Evolutionary conservation across 1,284 basidiomycete species (phyloP).

Genomic region (Xerocomus amazonicus): DNA sequence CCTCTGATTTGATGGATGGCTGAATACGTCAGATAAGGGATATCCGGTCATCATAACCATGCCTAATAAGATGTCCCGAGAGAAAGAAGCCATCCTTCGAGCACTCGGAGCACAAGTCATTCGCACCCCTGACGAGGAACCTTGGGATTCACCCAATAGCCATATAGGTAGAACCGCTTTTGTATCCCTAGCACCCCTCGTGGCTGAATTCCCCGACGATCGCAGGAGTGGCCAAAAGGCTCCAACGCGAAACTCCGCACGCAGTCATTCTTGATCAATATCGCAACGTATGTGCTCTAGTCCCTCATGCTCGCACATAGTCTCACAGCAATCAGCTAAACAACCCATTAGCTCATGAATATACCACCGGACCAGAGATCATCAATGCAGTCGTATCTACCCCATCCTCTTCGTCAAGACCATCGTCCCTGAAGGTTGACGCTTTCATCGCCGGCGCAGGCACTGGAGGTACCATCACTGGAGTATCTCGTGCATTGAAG

Average conservation of each 20-base stretch:
- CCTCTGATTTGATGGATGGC: slow-evolving; percentile 36
- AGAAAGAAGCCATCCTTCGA: slow-evolving; percentile 91
- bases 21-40: slow-evolving; percentile 85
- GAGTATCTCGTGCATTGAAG: slow-evolving; percentile 81
- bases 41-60: slow-evolving; percentile 92
- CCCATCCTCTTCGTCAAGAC: slow-evolving; percentile 49
- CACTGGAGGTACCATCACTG: slow-evolving; percentile 93
- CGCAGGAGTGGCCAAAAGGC: slow-evolving; percentile 76
- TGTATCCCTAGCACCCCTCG: slow-evolving; percentile 42
- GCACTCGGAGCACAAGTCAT: slow-evolving; percentile 93
- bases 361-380: slow-evolving; percentile 87
- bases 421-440: slow-evolving; percentile 74
- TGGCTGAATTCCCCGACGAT: slow-evolving; percentile 80
- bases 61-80: slow-evolving; percentile 95
- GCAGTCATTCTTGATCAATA: slow-evolving; percentile 95
- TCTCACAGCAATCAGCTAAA: slow-evolving; percentile 47
- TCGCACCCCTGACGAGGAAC: slow-evolving; percentile 89
- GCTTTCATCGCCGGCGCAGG: slow-evolving; percentile 88
- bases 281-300: slow-evolving; percentile 51
- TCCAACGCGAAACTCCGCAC: slow-evolving; percentile 78
- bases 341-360: slow-evolving; percentile 89
- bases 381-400: slow-evolving; percentile 68
- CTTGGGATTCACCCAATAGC: slow-evolving; percentile 81
- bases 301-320: neutral
- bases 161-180: slow-evolving; percentile 76